Base-by-base conservation (phyloP, 306 rosid species). In the Comarum palustre region DNA sequence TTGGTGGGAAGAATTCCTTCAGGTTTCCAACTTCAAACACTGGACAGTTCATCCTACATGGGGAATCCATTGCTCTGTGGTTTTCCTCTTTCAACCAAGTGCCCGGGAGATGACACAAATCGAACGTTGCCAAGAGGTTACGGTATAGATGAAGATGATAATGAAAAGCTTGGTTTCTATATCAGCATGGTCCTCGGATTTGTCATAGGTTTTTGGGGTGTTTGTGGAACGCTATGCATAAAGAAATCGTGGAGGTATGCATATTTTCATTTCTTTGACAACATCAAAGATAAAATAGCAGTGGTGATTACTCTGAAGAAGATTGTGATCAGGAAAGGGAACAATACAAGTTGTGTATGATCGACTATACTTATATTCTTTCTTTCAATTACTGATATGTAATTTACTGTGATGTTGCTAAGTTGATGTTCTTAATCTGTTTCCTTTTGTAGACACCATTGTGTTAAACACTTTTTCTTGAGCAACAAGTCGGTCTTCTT, bases 1-100 rank as follows among this genome's bases (percentile, higher is more conserved):
- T 1, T 34, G 6, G 4, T 6, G 38, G 73, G 79, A 17, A 39
- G 48, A 54, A 75, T 66, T 19, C 79, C 73, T 52, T 27, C 63
- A 27, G 38, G 63, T 6, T 5, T 0, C 63, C 63, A 24, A 25
- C 19, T 57, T 25, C 63, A 57, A 12, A 57, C 36, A 13, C n/a
- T 58, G 9, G 36, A 58, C 1, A 27, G 27, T 25, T 27, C 63
- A 13, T 58, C 63, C 36, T 58, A 58, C 1, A 1, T 0, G 8
- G 63, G n/a, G 19, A 58, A 58, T 58, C 63, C 63, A 13, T 27
- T 17, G 5, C 63, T 27, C 19, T 58, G 38, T 5, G 63, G 38
- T 9, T 58, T 27, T 58, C 63, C 63, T 25, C 63, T 58, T 22
- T 9, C 60, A 27, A 5, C 7, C 34, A 13, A 12, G 63, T 58